phyloP scores from a whole-genome alignment of 441 rosid genomes.

The Corymbia citriodora region DNA sequence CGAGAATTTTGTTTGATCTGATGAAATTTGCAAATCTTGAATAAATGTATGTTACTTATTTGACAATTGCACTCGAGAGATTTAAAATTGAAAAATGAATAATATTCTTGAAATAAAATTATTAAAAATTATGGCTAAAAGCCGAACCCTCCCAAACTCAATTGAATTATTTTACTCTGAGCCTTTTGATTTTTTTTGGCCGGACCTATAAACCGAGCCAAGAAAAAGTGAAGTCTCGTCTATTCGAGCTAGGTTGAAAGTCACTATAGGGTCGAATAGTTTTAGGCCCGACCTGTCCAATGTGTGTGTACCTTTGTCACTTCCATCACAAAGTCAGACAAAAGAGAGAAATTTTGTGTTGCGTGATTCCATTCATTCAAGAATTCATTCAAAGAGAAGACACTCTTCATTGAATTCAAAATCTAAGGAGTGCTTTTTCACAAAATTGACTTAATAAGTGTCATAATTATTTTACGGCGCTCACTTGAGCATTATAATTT shows the following conservation, averaged over 20 bases:
- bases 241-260: background rate
- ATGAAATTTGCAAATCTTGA: background rate
- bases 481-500: too few species aligned
- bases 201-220: too few species aligned
- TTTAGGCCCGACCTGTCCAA: too few species aligned
- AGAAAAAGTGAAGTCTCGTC: background rate
- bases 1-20: background rate
- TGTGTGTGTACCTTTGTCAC: background rate
- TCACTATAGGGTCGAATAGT: too few species aligned
- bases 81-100: background rate
- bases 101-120: background rate
- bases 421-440: background rate
- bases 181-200: background rate
- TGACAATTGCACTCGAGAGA: background rate
- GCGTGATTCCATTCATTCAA: too few species aligned
- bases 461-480: accelerated
- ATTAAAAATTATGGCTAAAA: background rate
- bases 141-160: background rate
- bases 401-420: background rate
- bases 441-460: too few species aligned
- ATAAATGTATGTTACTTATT: background rate
- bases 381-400: background rate
- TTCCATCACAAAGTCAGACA: background rate
- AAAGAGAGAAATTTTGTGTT: too few species aligned
- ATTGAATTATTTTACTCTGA: background rate